These are phyloP conservation scores for Microdochium paspali DNA, from an alignment of 2,329 filamentous ascomycete genomes.

Conservation along the genomic window DNA sequence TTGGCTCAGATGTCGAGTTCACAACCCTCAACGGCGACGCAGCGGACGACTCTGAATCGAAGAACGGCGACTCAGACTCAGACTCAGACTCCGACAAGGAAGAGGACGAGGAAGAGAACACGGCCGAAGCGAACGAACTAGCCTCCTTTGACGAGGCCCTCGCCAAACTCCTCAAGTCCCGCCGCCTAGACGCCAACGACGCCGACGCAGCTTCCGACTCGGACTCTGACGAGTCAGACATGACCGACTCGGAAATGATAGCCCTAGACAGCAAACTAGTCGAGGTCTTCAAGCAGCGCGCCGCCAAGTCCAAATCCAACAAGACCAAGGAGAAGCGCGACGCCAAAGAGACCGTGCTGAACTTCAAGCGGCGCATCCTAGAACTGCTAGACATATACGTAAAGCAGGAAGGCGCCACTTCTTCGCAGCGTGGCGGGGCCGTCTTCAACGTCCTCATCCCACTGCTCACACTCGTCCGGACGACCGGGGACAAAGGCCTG, in stretches of 20 bases:
- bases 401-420: constrained; percentile 70
- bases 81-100: constrained; percentile 30
- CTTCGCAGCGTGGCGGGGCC: constrained; percentile 54
- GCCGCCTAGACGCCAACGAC: constrained; percentile 52
- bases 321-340: constrained; percentile 64
- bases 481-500: constrained; percentile 68
- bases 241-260: constrained; percentile 96
- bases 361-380: constrained; percentile 90
- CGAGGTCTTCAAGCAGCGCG: constrained; percentile 74
- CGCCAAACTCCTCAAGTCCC: constrained; percentile 67
- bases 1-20: constrained; percentile 31
- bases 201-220: constrained; percentile 8
- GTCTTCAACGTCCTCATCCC: constrained; percentile 65
- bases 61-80: constrained; percentile 29
- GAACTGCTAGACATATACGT: constrained; percentile 82
- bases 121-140: constrained; percentile 29
- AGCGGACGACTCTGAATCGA: constrained; percentile 26
- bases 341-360: constrained; percentile 79
- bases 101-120: constrained; percentile 24
- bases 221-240: constrained; percentile 62
- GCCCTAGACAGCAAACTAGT: constrained; percentile 73
- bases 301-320: constrained; percentile 60
- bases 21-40: constrained; percentile 28
- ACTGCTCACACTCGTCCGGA: constrained; percentile 65
- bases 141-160: constrained; percentile 62